phyloP scores from a whole-genome alignment of 2,329 filamentous ascomycete species.

The Ophiognomonia clavigignenti-juglandacearum region DNA sequence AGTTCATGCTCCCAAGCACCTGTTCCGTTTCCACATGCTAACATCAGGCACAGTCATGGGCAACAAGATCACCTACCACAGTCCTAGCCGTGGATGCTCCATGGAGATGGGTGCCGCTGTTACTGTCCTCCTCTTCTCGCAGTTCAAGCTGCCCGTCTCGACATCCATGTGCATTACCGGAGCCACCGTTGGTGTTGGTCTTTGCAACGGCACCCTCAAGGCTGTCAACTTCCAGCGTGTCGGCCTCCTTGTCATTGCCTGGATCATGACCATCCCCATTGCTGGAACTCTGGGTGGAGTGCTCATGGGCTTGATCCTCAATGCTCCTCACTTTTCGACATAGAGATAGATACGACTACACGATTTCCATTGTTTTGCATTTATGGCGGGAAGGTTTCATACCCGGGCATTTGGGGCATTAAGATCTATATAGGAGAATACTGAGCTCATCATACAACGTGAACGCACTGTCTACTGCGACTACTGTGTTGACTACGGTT shows the following conservation, averaged over 20 bases:
- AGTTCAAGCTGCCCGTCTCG: conserved; percentile 70
- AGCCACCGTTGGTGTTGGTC: conserved; percentile 71
- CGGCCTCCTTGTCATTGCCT: conserved; percentile 60
- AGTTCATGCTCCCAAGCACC: conserved; percentile 21
- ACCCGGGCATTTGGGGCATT: too few relatives aligned
- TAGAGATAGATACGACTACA: too few relatives aligned
- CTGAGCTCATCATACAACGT: too few relatives aligned
- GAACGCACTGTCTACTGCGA: too few relatives aligned
- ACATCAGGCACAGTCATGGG: conserved; percentile 57
- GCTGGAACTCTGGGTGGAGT: conserved; percentile 51
- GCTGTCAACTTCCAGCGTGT: conserved; percentile 76
- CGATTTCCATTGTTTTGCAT: too few relatives aligned
- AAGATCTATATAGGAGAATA: too few relatives aligned
- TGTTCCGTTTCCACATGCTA: conserved; percentile 8
- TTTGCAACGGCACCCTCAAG: conserved; percentile 68
- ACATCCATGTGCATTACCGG: conserved; percentile 79
- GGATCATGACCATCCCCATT: conserved; percentile 62
- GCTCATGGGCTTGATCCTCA: conserved; percentile 46
- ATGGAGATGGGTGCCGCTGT: conserved; percentile 80
- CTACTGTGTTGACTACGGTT: too few relatives aligned
- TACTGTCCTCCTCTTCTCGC: conserved; percentile 71
- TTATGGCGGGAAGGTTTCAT: too few relatives aligned
- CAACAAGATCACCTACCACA: conserved; percentile 73
- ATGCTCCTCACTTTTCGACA: conserved; percentile 50
- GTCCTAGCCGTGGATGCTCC: conserved; percentile 52